These are phyloP conservation scores for Paracoccidioides lutzii DNA, from an alignment of 2,329 filamentous ascomycete genomes.

Conservation along the genomic window DNA sequence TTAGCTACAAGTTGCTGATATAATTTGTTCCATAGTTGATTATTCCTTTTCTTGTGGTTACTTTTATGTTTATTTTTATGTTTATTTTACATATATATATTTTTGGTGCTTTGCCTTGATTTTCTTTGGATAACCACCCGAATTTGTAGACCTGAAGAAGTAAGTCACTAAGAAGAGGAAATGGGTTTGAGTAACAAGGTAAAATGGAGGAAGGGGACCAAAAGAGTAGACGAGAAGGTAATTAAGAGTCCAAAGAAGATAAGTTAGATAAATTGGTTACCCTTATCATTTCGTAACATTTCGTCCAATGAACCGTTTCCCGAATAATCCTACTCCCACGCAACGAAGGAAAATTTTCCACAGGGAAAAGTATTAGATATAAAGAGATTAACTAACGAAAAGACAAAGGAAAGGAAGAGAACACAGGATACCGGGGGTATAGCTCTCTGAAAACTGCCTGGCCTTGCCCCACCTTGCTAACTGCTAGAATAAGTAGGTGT, in stretches of 20 bases:
- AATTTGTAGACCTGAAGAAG: neutral
- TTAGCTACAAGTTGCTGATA: too few relatives aligned
- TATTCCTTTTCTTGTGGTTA: too few relatives aligned
- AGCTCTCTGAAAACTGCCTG: constrained; percentile 8
- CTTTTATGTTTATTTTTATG: too few relatives aligned
- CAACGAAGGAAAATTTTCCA: neutral
- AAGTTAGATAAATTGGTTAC: too few relatives aligned
- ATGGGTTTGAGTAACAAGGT: neutral
- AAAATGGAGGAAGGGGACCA: neutral
- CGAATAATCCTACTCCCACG: constrained; percentile 1
- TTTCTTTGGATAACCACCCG: neutral
- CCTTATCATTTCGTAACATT: neutral
- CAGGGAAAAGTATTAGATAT: neutral
- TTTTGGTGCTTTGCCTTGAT: neutral
- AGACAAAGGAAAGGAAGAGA: constrained; percentile 17
- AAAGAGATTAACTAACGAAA: constrained; percentile 8
- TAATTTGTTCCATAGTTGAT: too few relatives aligned
- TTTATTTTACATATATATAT: too few relatives aligned
- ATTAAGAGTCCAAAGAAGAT: neutral
- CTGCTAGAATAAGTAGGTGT: constrained; percentile 8
- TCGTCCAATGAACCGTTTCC: constrained; percentile 2
- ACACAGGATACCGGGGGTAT: constrained; percentile 10
- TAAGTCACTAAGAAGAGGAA: neutral
- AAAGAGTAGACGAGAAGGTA: constrained; percentile 12
- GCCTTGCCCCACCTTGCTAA: neutral